Evolutionary conservation across 2,329 filamentous ascomycete species (phyloP).

Genomic region (Uncinocarpus reesii): DNA sequence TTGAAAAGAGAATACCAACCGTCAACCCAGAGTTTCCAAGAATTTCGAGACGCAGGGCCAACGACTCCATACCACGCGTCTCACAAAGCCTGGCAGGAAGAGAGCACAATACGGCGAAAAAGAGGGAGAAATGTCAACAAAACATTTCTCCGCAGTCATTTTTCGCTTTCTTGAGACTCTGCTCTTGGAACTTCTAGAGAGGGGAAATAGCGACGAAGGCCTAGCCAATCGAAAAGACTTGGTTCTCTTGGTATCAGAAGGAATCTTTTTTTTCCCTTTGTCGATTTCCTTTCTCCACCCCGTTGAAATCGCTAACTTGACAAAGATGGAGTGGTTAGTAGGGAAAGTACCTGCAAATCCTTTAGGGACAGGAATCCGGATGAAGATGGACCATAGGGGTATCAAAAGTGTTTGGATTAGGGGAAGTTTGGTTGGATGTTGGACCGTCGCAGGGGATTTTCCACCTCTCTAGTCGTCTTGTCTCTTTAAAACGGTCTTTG

Average conservation of each 20-base stretch:
- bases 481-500: neutral
- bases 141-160: neutral
- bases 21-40: neutral
- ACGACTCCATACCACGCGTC: neutral
- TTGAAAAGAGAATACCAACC: neutral
- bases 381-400: neutral
- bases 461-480: neutral
- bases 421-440: neutral
- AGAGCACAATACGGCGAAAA: neutral
- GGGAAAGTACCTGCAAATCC: too few species aligned
- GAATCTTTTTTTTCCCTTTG: too few species aligned
- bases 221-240: neutral
- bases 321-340: too few species aligned
- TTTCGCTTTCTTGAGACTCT: neutral
- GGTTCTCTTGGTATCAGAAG: too few species aligned
- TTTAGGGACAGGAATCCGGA: neutral
- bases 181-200: neutral
- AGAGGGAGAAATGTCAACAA: neutral
- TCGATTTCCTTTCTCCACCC: too few species aligned
- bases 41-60: too few species aligned
- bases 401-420: neutral
- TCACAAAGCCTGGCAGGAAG: neutral
- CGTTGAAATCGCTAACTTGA: too few species aligned
- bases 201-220: neutral
- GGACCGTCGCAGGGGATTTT: neutral